Percentiles rank a stretch among this genome's conserved stretches.
phyloP scores from a whole-genome alignment of 441 rosid species.

The Arabidopsis lyrata region DNA sequence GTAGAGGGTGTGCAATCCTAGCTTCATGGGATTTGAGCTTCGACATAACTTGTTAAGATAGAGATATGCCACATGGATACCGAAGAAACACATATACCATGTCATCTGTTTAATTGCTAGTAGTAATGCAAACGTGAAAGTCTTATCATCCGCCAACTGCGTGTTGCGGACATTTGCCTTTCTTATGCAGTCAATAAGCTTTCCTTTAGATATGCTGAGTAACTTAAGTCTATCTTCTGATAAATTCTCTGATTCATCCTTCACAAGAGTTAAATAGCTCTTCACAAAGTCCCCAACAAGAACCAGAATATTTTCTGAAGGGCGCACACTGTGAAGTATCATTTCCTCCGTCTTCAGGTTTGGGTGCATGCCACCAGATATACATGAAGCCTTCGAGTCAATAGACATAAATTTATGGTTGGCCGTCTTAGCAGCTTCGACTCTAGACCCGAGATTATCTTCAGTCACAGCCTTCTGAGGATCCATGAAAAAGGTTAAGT shows the following conservation, averaged over 20 bases:
- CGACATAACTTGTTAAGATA: slow-evolving; percentile 55
- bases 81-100: slow-evolving; percentile 68
- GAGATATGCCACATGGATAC: slow-evolving; percentile 56
- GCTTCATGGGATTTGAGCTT: slow-evolving; percentile 51
- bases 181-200: slow-evolving; percentile 56
- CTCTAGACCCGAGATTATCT: slow-evolving; percentile 48
- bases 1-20: slow-evolving; percentile 55
- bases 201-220: slow-evolving; percentile 60
- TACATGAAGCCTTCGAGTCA: slow-evolving; percentile 41
- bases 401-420: slow-evolving; percentile 46
- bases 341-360: slow-evolving; percentile 48
- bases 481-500: slow-evolving; percentile 89
- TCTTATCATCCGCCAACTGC: slow-evolving; percentile 46
- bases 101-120: slow-evolving; percentile 65
- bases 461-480: slow-evolving; percentile 59
- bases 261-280: slow-evolving; percentile 54
- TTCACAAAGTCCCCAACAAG: slow-evolving; percentile 54
- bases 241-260: slow-evolving; percentile 50
- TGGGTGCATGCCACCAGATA: slow-evolving; percentile 40
- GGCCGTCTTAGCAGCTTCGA: slow-evolving; percentile 40
- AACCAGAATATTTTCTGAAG: slow-evolving; percentile 52
- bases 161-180: slow-evolving; percentile 45
- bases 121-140: slow-evolving; percentile 54
- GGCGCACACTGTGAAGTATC: slow-evolving; percentile 49
- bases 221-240: slow-evolving; percentile 49